phyloP scores from a whole-genome alignment of 345 rosid genomes.

The Nephelium lappaceum region DNA sequence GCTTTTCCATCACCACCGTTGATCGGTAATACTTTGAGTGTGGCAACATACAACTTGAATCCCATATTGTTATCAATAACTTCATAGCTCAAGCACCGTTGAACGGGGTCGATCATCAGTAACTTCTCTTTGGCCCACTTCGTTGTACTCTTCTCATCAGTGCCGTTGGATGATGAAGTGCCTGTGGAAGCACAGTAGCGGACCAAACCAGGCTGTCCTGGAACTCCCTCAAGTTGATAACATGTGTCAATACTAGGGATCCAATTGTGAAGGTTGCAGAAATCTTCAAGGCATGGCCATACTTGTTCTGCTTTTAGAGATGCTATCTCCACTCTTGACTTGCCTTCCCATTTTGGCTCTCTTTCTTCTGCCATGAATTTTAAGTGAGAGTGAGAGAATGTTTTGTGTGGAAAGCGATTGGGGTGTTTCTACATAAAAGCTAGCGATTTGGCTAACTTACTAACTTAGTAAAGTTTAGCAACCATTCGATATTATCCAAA shows the following conservation, averaged over 20 bases:
- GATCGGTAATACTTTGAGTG: conserved; percentile 35
- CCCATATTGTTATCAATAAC: conserved; percentile 57
- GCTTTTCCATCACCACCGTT: conserved; percentile 25
- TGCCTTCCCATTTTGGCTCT: conserved; percentile 57
- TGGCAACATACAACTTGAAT: conserved; percentile 48
- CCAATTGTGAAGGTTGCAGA: conserved; percentile 61
- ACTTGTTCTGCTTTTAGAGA: conserved; percentile 44
- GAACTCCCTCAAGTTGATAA: conserved; percentile 45
- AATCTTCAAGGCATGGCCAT: conserved; percentile 62
- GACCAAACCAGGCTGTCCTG: conserved; percentile 53
- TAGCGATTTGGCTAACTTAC: no score
- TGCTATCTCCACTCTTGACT: conserved; percentile 37
- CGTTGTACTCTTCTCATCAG: not conserved
- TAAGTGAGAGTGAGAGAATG: not conserved
- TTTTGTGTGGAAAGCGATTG: not conserved
- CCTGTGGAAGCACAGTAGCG: conserved; percentile 45
- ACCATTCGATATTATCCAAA: no score
- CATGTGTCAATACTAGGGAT: conserved; percentile 50
- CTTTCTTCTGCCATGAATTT: conserved; percentile 24
- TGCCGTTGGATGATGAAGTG: not conserved
- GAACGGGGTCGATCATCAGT: conserved; percentile 39
- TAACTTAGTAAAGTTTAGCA: no score
- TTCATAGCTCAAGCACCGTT: conserved; percentile 57
- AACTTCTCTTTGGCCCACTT: conserved; percentile 60
- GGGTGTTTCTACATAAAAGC: not conserved